Percentiles rank a stretch among this genome's conserved stretches.
Conservation (phyloP, 2,329 filamentous ascomycete species). For the Trichoderma oligosporum region DNA sequence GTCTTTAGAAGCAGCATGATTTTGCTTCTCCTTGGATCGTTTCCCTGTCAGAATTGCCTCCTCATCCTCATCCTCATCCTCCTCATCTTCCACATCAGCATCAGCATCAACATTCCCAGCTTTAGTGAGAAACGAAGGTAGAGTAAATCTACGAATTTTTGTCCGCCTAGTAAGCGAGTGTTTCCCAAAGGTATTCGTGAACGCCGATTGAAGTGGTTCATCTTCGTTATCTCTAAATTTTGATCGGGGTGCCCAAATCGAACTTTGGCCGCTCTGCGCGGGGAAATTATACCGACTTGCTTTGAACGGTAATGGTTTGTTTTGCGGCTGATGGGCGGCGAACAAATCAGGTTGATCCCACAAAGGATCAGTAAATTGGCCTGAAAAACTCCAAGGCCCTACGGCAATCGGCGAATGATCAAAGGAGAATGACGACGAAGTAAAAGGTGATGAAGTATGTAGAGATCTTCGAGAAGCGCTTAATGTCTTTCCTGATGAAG, state of each 20-base stretch:
- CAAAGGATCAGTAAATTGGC: slow-evolving; percentile 3
- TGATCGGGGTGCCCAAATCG: slow-evolving; percentile 34
- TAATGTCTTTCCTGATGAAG: neutral
- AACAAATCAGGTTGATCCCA: slow-evolving; percentile 16
- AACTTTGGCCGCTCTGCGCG: slow-evolving; percentile 29
- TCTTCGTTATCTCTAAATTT: slow-evolving; percentile 23
- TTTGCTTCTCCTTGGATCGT: slow-evolving; percentile 1
- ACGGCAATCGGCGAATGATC: slow-evolving; percentile 20
- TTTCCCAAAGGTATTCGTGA: slow-evolving; percentile 7
- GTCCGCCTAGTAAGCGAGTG: slow-evolving; percentile 2
- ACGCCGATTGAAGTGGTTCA: slow-evolving; percentile 10
- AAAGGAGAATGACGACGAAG: slow-evolving; percentile 24
- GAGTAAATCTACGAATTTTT: neutral
- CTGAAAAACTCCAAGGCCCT: slow-evolving; percentile 19
- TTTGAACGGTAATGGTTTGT: neutral
- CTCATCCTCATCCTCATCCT: slow-evolving; percentile 27
- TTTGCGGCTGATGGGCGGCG: neutral
- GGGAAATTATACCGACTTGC: slow-evolving; percentile 34
- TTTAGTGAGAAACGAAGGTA: neutral
- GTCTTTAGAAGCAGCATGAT: neutral
- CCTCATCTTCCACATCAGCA: slow-evolving; percentile 24
- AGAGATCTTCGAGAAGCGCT: neutral
- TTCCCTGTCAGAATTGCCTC: slow-evolving; percentile 21
- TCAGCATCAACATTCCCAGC: slow-evolving; percentile 24
- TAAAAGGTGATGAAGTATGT: slow-evolving; percentile 19